phyloP scores from a whole-genome alignment of 495 filamentous ascomycete genomes.

The Neurospora sp. region DNA sequence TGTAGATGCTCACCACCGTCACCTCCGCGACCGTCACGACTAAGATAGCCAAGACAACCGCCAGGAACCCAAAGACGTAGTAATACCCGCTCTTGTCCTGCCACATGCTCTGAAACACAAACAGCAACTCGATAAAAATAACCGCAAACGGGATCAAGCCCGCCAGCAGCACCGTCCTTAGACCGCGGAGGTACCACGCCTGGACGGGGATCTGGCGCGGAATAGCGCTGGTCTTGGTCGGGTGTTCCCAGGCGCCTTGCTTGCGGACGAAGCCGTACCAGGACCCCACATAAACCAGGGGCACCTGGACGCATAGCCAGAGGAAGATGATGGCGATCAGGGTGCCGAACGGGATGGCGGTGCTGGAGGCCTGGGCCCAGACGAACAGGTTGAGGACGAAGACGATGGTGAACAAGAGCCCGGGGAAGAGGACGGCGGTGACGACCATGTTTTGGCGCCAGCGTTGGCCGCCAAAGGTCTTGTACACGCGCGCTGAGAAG shows the following conservation, averaged over 20 bases:
- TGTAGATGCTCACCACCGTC: slow-evolving; percentile 81
- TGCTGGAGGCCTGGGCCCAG: slow-evolving; percentile 87
- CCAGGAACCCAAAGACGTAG: slow-evolving; percentile 88
- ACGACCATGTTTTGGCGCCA: slow-evolving; percentile 78
- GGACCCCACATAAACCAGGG: slow-evolving; percentile 77
- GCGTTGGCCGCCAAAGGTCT: slow-evolving; percentile 71
- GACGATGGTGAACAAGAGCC: slow-evolving; percentile 65
- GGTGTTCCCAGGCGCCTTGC: slow-evolving; percentile 65
- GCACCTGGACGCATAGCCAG: slow-evolving; percentile 85
- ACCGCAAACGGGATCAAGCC: slow-evolving; percentile 87
- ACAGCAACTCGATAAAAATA: slow-evolving; percentile 87
- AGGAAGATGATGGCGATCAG: slow-evolving; percentile 66
- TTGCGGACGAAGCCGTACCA: slow-evolving; percentile 65
- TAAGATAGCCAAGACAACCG: slow-evolving; percentile 63
- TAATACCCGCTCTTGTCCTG: slow-evolving; percentile 91
- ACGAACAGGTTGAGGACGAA: slow-evolving; percentile 89
- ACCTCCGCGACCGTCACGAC: slow-evolving; percentile 79
- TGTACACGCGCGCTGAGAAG: slow-evolving; percentile 76
- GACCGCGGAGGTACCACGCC: slow-evolving; percentile 48
- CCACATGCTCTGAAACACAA: slow-evolving; percentile 87
- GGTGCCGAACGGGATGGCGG: slow-evolving; percentile 81
- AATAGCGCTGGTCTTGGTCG: slow-evolving; percentile 68
- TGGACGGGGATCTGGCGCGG: slow-evolving; percentile 69
- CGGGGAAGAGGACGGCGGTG: slow-evolving; percentile 78
- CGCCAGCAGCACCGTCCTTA: slow-evolving; percentile 45